These are phyloP conservation scores for Vigna trinervia DNA, from an alignment of 306 rosid species.

Conservation along the genomic window DNA sequence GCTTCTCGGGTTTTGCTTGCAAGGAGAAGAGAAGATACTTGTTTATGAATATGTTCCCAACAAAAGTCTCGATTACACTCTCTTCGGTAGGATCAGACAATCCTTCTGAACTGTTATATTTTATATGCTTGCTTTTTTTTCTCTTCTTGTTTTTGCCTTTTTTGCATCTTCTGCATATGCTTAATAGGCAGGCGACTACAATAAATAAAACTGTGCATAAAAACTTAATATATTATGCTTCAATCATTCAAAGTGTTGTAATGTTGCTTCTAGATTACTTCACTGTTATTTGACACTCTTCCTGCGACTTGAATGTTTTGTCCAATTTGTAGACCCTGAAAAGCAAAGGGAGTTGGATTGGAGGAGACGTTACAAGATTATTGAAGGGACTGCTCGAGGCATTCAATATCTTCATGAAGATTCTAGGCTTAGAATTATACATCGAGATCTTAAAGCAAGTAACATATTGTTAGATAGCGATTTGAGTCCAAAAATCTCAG, in stretches of 20 bases:
- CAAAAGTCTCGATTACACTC: slow-evolving; percentile 54
- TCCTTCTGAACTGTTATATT: neutral
- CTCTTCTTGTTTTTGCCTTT: neutral
- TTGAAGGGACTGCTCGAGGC: slow-evolving; percentile 57
- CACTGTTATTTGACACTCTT: slow-evolving; percentile 1
- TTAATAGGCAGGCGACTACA: neutral
- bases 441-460: slow-evolving; percentile 66
- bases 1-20: slow-evolving; percentile 62
- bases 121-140: neutral
- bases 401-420: slow-evolving; percentile 69
- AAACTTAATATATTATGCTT: neutral
- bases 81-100: slow-evolving; percentile 48
- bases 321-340: slow-evolving; percentile 39
- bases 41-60: slow-evolving; percentile 59
- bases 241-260: neutral
- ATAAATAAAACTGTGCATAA: neutral
- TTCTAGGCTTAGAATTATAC: slow-evolving; percentile 58
- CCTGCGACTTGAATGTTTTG: neutral
- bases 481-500: slow-evolving; percentile 62
- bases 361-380: slow-evolving; percentile 47
- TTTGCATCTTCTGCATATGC: neutral
- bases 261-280: neutral
- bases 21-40: slow-evolving; percentile 60
- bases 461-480: slow-evolving; percentile 55
- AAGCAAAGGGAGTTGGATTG: slow-evolving; percentile 52